A percentile compares a stretch with the other conserved stretches of the same genome.
Conservation (phyloP, 148 eudicot genomes). For the Chenopodium berlandieri region DNA sequence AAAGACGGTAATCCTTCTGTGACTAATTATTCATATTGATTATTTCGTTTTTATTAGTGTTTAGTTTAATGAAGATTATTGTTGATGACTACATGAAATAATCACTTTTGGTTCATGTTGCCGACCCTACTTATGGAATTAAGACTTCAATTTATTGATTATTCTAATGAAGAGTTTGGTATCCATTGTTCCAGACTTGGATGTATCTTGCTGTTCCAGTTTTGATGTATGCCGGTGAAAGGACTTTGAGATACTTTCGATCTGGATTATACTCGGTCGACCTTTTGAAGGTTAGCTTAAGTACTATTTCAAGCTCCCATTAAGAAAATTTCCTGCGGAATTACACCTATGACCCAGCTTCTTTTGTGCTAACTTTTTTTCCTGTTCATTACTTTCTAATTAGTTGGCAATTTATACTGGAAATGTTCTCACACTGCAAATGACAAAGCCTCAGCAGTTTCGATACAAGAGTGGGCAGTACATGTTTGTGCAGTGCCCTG, state of each 20-base stretch:
- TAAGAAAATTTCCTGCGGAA: background rate
- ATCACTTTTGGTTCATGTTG: no score
- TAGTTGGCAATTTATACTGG: slow-evolving; percentile 91
- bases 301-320: background rate
- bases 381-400: slow-evolving; percentile 13
- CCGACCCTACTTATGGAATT: no score
- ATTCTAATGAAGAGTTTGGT: slow-evolving; percentile 14
- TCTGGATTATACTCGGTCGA: slow-evolving; percentile 68
- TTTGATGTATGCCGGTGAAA: slow-evolving; percentile 90
- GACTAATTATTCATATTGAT: background rate
- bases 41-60: background rate
- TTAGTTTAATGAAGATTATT: slow-evolving; percentile 6
- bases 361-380: background rate
- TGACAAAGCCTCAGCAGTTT: slow-evolving; percentile 89
- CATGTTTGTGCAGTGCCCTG: slow-evolving; percentile 97
- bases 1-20: slow-evolving; percentile 54
- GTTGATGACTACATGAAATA: no score
- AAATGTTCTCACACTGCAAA: slow-evolving; percentile 83
- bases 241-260: slow-evolving; percentile 78
- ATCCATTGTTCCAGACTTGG: slow-evolving; percentile 63
- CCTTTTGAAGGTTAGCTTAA: slow-evolving; percentile 62
- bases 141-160: background rate
- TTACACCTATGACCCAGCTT: no score
- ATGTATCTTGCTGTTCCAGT: slow-evolving; percentile 93
- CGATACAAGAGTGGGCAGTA: slow-evolving; percentile 95